Conservation (phyloP, 768 basidiomycete species). For the Lactarius sp. region DNA sequence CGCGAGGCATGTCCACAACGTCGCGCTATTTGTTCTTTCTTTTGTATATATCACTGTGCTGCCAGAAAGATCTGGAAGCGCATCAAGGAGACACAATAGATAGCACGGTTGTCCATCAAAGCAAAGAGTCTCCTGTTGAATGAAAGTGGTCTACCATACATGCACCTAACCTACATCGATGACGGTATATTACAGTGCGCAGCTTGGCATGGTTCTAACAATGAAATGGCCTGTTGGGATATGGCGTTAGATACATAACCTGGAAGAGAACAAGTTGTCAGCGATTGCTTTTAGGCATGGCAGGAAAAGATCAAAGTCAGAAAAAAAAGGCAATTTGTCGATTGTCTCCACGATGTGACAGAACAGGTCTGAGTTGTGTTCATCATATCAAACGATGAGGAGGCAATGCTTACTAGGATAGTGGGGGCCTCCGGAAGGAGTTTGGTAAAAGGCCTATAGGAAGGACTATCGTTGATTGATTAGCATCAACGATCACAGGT, state of each 20-base stretch:
- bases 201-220: constrained; percentile 1
- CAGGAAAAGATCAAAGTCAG: not conserved
- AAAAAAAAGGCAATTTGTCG: constrained; percentile 48
- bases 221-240: not conserved
- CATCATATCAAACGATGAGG: constrained; percentile 38
- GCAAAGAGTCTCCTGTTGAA: not conserved
- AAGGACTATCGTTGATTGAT: constrained; percentile 20
- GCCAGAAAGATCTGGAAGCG: not conserved
- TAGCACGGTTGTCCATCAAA: not conserved
- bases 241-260: not conserved
- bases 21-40: not conserved
- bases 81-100: not conserved
- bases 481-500: constrained; percentile 15
- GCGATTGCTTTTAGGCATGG: not conserved
- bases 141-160: constrained; percentile 12
- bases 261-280: not conserved
- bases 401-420: constrained; percentile 18
- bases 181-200: constrained; percentile 9
- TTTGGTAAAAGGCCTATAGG: not conserved
- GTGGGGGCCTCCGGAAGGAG: no score
- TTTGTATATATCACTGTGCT: not conserved
- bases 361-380: constrained; percentile 65
- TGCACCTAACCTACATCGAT: constrained; percentile 18
- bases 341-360: constrained; percentile 53
- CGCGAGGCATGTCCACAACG: not conserved